phyloP scores from a whole-genome alignment of 257 asterid genomes.

The Voacanga thouarsii region DNA sequence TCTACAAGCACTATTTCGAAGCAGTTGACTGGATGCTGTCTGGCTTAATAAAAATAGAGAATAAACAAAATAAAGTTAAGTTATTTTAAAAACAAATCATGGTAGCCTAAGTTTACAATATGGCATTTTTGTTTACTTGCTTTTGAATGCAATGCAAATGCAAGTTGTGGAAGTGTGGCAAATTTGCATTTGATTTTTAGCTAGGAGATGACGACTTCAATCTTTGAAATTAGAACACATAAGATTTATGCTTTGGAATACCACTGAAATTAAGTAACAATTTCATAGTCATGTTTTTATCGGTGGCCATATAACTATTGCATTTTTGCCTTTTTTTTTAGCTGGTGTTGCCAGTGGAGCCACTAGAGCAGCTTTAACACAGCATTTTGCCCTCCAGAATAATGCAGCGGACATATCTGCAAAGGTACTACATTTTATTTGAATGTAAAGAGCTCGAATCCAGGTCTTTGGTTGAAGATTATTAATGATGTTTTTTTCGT shows the following conservation, averaged over 20 bases:
- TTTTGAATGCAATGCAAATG: background rate
- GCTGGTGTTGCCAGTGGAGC: constrained; percentile 99
- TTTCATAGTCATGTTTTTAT: background rate
- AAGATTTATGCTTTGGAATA: background rate
- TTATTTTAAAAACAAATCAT: background rate
- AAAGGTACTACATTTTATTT: constrained; percentile 43
- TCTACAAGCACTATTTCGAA: too few relatives aligned
- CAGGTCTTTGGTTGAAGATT: background rate
- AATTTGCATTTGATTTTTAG: background rate
- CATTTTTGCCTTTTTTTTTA: constrained; percentile 20
- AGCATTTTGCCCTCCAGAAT: constrained; percentile 95
- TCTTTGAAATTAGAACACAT: background rate
- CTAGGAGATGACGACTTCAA: background rate
- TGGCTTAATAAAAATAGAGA: background rate
- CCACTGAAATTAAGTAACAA: background rate
- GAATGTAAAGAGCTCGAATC: background rate
- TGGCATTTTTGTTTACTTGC: background rate
- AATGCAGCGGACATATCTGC: constrained; percentile 99
- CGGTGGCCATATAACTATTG: background rate
- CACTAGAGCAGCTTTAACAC: constrained; percentile 97
- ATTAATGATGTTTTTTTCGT: constrained; percentile 7
- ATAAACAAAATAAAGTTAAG: background rate
- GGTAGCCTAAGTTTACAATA: background rate
- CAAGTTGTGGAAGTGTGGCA: background rate
- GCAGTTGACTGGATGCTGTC: background rate